Base-by-base conservation (phyloP, 768 basidiomycete species). In the Imleria badia region DNA sequence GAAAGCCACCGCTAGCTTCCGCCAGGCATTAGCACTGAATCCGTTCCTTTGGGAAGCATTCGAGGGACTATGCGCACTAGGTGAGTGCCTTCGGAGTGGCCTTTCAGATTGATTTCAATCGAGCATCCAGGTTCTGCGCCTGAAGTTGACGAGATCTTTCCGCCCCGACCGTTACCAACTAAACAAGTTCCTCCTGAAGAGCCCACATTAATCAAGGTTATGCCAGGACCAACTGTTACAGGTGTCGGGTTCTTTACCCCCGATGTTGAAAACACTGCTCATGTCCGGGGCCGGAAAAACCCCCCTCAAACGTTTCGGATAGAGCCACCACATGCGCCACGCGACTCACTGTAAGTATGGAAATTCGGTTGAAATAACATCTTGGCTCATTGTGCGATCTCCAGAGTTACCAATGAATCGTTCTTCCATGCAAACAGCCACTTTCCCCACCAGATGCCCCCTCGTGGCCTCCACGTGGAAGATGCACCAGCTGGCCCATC, bases 1-100 rank as follows among this genome's bases (percentile, higher is more conserved):
- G 50, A 81, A 83, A 60, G 94, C 94, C n/a, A 75, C 79, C 23
- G 65, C 73, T 50, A 86, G 84, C 65, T 95, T 88, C 69, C 78
- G 78, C 43, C 81, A 85, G 54, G 89, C 92, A 26, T 76, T 97
- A 56, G 68, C 76, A 14, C 67, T 85, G 44, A 86, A 92, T 66
- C 90, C 91, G 31, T 81, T 91, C 67, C 72, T 94, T 50, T 96
- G 93, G 93, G 94, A 97, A 69, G 94, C 94, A 6, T 89, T 94
- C 63, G 91, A 94, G 65, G 93, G 91, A 0, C 70, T 97, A 33
- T 96, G 94, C 68, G 72, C 79, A 30, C 73, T 91, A 42, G 94
- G 94, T 89, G 63, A 48, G 77, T 56, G 52, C 47, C 35, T 50
- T 55, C 44, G 22, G n/a, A 38, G n/a, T 48, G 56, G 34, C 53